These are phyloP conservation scores for Syncephalastrum racemosum DNA, from an alignment of 371 early-diverging fungal genomes.

Conservation along the genomic window DNA sequence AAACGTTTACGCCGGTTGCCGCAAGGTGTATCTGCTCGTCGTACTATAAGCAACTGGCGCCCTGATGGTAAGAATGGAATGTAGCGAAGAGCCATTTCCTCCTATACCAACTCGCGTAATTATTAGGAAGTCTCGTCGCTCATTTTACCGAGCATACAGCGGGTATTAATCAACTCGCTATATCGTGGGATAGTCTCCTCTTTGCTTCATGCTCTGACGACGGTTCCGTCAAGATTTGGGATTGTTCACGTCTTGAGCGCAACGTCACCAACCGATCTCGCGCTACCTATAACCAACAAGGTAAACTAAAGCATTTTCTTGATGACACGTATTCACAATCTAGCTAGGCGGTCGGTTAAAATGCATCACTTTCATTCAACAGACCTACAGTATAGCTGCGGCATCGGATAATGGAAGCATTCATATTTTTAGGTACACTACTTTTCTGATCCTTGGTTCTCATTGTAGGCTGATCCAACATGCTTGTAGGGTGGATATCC, in stretches of 20 bases:
- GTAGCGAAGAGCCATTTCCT: constrained; percentile 1
- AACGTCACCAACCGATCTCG: constrained; percentile 82
- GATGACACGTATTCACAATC: not conserved
- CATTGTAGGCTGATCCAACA: not conserved
- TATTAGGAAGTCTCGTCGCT: constrained; percentile 67
- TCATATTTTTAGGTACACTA: constrained; percentile 69
- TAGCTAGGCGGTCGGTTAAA: constrained; percentile 72
- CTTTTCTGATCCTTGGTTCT: not conserved
- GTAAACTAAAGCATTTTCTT: constrained; percentile 28
- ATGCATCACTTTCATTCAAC: constrained; percentile 78
- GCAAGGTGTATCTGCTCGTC: constrained; percentile 32
- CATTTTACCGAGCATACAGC: constrained; percentile 85
- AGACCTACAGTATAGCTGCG: constrained; percentile 78
- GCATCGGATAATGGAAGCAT: constrained; percentile 86
- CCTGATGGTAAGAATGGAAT: constrained; percentile 37
- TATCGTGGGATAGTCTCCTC: constrained; percentile 76
- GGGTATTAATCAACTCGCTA: constrained; percentile 70
- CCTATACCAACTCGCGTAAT: not conserved
- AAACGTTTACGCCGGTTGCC: constrained; percentile 39
- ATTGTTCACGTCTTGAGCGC: constrained; percentile 75
- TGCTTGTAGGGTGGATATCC: constrained; percentile 33
- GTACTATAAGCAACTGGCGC: constrained; percentile 40
- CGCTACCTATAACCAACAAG: constrained; percentile 72
- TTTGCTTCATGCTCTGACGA: constrained; percentile 89
- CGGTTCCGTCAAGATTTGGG: constrained; percentile 89